phyloP scores from a whole-genome alignment of 176 grass and related monocot genomes.

The Paspalum vaginatum region DNA sequence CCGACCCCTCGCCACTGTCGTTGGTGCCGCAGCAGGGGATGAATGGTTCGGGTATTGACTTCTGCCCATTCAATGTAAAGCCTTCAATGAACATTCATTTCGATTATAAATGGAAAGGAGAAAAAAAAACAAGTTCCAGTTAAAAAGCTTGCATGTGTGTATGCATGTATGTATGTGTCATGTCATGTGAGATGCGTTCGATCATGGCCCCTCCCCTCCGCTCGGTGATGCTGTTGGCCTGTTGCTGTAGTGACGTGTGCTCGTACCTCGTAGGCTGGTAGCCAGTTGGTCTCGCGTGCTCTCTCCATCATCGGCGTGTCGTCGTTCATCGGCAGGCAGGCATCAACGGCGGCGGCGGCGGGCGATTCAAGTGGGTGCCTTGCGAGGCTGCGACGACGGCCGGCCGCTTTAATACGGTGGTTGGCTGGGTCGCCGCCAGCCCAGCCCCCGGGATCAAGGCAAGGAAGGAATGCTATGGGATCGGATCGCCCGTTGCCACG shows the following conservation, averaged over 20 bases:
- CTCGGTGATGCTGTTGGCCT: conserved; percentile 6
- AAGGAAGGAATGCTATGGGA: too few species aligned
- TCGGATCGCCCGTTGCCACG: not conserved
- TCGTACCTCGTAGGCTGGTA: too few species aligned
- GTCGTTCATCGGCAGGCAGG: conserved; percentile 6
- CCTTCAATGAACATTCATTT: conserved; percentile 77
- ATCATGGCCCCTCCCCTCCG: not conserved
- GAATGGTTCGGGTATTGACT: conserved; percentile 99
- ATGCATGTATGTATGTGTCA: not conserved
- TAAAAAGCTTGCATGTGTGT: conserved; percentile 45
- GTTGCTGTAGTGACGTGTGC: too few species aligned
- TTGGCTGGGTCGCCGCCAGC: too few species aligned
- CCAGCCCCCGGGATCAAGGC: too few species aligned
- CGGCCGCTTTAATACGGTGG: conserved; percentile 35
- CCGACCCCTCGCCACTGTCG: not conserved
- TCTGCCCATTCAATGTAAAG: conserved; percentile 78
- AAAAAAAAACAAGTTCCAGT: conserved; percentile 33
- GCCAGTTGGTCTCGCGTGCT: too few species aligned
- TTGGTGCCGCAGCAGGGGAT: conserved; percentile 60
- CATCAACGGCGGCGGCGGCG: not conserved
- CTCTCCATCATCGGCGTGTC: too few species aligned
- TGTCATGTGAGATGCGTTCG: conserved; percentile 18
- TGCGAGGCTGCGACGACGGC: not conserved
- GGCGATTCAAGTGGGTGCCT: conserved; percentile 36
- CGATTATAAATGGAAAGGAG: conserved; percentile 52